Evolutionary conservation across 495 filamentous ascomycete species (phyloP), one percentile per base, ranked within the genome.

Genomic region (Xylona heveae): DNA sequence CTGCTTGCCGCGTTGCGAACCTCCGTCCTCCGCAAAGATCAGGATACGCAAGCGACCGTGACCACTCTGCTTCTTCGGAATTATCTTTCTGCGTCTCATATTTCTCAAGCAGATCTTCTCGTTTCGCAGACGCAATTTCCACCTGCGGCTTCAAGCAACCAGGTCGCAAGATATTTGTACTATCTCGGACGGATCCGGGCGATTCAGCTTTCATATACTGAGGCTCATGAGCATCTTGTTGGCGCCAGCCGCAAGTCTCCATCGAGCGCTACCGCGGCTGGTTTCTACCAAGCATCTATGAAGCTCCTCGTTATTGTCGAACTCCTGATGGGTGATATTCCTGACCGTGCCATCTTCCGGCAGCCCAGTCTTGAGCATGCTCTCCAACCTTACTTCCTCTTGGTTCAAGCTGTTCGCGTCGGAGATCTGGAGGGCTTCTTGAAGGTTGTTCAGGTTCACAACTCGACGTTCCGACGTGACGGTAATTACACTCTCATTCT

Each of bases 311-410:
- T 94, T 5, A 82, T 97, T 6, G 90, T 97, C 6, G 88, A 97
- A 55, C 60, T 97, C 36, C 62, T 97, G 27, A 97, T 97, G 90
- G 88, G 88, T 31, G 88, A 97, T 53, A 95, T 97, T 40, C 88
- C 88, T 19, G 85, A 95, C 45, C 79, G 88, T 34, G 70, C 79
- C 2, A 71, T 83, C 35, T 97, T 97, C 71, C 80, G 88, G 23
- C 74, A 81, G 40, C 66, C 81, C 3, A 70, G 62, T 35, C 69
- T 95, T 47, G 88, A 94, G 51, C 64, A 68, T 36, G 71, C 88
- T 17, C 64, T 95, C 40, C 71, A 78, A 38, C 84, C 88, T 2
- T 97, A 97, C 59, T 74, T 97, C 45, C 58, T 79, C 24, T 75
- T 97, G 25, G 79, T 93, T 2, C 82, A 85, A 46, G 84, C 90